phyloP scores from a whole-genome alignment of 169 alveolate species.

The Eimeria tenella region DNA sequence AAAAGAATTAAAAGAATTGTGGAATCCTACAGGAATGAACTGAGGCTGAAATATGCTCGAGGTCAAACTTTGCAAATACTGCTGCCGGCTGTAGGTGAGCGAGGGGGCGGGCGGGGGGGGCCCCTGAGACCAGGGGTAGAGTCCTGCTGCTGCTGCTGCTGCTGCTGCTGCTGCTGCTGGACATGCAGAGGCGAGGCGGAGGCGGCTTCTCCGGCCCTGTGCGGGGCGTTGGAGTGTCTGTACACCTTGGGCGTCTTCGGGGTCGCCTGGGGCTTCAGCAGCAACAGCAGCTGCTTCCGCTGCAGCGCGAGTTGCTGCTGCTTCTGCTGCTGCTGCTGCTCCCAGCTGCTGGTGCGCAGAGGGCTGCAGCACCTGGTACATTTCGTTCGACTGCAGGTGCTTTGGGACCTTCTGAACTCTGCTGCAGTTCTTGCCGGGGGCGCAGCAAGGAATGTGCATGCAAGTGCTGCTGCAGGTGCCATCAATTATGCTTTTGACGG shows the following conservation, averaged over 20 bases:
- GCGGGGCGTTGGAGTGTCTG: too few relatives aligned
- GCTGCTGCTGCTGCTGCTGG: background rate
- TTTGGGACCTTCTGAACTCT: background rate
- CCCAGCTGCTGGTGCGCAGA: background rate
- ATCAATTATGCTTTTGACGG: background rate
- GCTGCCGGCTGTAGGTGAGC: conserved; percentile 47
- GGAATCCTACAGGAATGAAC: background rate
- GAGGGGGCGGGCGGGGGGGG: background rate
- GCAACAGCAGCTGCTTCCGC: background rate
- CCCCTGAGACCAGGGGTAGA: background rate
- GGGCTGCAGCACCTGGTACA: conserved; percentile 38
- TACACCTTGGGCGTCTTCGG: background rate
- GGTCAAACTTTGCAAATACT: background rate
- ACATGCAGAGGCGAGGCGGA: background rate
- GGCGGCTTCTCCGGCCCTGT: background rate
- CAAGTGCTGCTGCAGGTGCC: background rate
- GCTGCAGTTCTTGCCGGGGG: background rate
- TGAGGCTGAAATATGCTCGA: background rate
- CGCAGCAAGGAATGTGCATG: background rate
- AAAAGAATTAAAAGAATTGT: too few relatives aligned
- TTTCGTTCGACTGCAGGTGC: conserved; percentile 22
- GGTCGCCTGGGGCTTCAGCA: background rate
- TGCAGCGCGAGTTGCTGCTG: background rate
- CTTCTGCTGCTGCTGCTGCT: background rate
- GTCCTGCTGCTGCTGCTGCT: background rate